A percentile compares a stretch with the other conserved stretches of the same genome.
Evolutionary conservation across 306 rosid genomes (phyloP).

Genomic region (Begonia loranthoides): DNA sequence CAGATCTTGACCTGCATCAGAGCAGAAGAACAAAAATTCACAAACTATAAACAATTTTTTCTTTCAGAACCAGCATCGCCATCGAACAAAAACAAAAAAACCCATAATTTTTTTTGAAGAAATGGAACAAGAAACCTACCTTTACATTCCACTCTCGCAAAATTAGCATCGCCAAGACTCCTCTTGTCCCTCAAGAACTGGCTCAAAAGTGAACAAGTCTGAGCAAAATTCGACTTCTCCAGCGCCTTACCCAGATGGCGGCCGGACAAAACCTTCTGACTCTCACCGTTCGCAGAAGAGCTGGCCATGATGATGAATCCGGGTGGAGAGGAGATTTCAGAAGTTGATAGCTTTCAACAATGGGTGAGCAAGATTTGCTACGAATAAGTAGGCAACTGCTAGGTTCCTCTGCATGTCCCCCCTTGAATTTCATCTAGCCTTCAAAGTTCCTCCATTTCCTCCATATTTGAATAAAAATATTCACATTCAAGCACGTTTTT

Average conservation of each 20-base stretch:
- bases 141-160: background rate
- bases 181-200: conserved; percentile 72
- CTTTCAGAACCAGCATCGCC: no score
- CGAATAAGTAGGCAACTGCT: conserved; percentile 3
- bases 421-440: conserved; percentile 15
- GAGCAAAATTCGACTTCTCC: conserved; percentile 59
- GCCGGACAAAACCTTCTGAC: conserved; percentile 6
- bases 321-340: background rate
- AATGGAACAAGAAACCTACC: no score
- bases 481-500: no score
- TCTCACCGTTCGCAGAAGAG: conserved; percentile 13
- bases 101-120: no score
- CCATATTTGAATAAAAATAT: no score
- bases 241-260: conserved; percentile 24
- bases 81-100: background rate
- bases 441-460: no score
- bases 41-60: no score
- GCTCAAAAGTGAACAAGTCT: conserved; percentile 57
- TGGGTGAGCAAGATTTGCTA: background rate
- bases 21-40: no score
- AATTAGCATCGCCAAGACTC: conserved; percentile 18
- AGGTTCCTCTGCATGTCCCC: conserved; percentile 15
- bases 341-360: background rate
- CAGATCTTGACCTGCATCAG: conserved; percentile 11
- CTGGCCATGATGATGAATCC: conserved; percentile 1